Evolutionary conservation across 176 grass and related monocot species (phyloP), one percentile per base, ranked within the genome.

Genomic region (Zea luxurians): DNA sequence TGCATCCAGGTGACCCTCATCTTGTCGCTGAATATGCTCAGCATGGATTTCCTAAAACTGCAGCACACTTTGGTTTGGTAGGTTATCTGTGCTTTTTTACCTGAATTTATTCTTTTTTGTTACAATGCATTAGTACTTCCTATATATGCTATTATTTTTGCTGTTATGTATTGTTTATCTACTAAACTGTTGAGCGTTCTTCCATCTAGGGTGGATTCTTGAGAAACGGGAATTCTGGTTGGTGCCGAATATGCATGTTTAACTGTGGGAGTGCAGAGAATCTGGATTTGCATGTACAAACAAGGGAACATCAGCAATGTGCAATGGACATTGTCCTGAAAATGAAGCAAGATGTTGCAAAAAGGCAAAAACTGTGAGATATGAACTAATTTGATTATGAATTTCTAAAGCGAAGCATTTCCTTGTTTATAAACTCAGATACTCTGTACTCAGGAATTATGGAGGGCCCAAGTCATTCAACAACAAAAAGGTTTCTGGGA

Each of bases 221-320:
- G 36, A 95, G 90, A 72, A 91, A 91, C 46, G 76, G 79, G 78
- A 79, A 82, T 52, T 46, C 87, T 70, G 90, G 96, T 55, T 99
- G 92, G 96, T 99, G 96, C 68, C 66, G 88, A 45, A 95, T 99
- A 91, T 99, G 96, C 68, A 86, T 80, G 72, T 69, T 95, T 68
- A 83, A 91, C 66, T 99, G 96, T 89, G 89, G 88, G 37, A 99
- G 71, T 44, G 86, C 76, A 61, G 96, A 99, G 61, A 89, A 80
- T 55, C 83, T 99, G 61, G 86, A 94, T 78, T 10, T 88, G 70
- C 96, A 99, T 87, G 89, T 87, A 82, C 90, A 95, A 53, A 90
- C 88, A 65, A 93, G 88, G 78, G 96, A 99, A 48, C 96, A 99
- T 70, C 92, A 99, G 77, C 91, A 90, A 46, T 90, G 64, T 78